A percentile compares a stretch with the other conserved stretches of the same genome.
phyloP scores from a whole-genome alignment of 768 basidiomycete species.

The Mycena polygramma region DNA sequence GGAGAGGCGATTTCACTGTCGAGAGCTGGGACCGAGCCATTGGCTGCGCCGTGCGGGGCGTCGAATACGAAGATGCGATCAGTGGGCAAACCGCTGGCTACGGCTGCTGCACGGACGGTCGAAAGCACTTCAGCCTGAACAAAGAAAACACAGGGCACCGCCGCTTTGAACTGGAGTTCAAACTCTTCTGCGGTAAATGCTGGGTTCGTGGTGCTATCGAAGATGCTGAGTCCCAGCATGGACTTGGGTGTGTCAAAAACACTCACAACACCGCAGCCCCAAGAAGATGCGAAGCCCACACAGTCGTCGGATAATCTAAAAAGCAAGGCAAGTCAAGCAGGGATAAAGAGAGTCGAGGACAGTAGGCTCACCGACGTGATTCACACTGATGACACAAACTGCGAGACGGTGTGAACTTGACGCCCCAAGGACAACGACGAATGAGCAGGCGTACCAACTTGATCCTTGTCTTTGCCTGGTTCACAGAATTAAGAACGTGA shows the following conservation, averaged over 20 bases:
- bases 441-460: constrained; percentile 1
- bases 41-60: neutral
- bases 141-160: constrained; percentile 48
- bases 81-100: constrained; percentile 34
- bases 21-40: neutral
- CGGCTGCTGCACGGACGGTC: constrained; percentile 36
- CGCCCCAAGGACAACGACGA: neutral
- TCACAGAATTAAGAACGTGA: neutral
- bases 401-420: neutral
- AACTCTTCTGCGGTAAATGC: constrained; percentile 55
- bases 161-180: constrained; percentile 51
- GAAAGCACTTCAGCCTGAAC: constrained; percentile 44
- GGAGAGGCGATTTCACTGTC: neutral
- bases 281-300: constrained; percentile 55
- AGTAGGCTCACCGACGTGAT: constrained; percentile 6
- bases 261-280: constrained; percentile 54
- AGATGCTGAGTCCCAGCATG: constrained; percentile 36
- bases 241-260: neutral
- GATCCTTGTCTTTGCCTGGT: neutral
- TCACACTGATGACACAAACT: constrained; percentile 14
- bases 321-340: neutral
- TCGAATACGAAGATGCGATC: constrained; percentile 43
- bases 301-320: constrained; percentile 49
- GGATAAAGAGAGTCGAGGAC: too few relatives aligned
- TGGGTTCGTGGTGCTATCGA: constrained; percentile 55